Evolutionary conservation across 305 asterid species (phyloP).

Genomic region (Fraxinus velutina): DNA sequence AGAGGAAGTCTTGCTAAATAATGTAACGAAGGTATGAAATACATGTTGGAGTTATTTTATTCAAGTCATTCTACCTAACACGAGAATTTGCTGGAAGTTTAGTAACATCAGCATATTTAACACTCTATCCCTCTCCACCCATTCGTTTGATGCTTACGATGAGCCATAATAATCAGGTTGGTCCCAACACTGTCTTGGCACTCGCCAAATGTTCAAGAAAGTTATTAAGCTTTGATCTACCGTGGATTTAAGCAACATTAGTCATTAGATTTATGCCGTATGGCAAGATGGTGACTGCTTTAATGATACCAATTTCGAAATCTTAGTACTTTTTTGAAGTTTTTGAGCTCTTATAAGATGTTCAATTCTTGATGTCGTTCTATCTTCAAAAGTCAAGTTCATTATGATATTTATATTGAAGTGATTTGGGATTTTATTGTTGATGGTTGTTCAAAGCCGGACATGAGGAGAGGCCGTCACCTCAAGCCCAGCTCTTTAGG

Average conservation of each 20-base stretch:
- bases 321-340: background rate
- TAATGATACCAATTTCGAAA: no score
- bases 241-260: constrained; percentile 33
- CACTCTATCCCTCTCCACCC: background rate
- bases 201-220: constrained; percentile 54
- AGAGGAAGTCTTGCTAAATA: constrained; percentile 64
- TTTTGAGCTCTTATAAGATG: background rate
- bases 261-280: background rate
- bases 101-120: background rate
- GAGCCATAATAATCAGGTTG: constrained; percentile 40
- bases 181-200: constrained; percentile 58
- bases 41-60: background rate
- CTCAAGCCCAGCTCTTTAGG: no score
- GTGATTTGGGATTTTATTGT: background rate
- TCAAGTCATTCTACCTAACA: background rate
- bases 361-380: background rate
- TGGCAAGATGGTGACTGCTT: background rate
- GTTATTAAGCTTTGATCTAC: constrained; percentile 59
- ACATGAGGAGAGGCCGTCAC: no score
- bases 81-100: background rate
- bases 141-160: constrained; percentile 16
- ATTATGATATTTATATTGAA: background rate
- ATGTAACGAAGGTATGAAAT: constrained; percentile 47
- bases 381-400: background rate
- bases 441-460: background rate